Evolutionary conservation across 495 filamentous ascomycete genomes (phyloP).

Genomic region (Neurospora cerealis): DNA sequence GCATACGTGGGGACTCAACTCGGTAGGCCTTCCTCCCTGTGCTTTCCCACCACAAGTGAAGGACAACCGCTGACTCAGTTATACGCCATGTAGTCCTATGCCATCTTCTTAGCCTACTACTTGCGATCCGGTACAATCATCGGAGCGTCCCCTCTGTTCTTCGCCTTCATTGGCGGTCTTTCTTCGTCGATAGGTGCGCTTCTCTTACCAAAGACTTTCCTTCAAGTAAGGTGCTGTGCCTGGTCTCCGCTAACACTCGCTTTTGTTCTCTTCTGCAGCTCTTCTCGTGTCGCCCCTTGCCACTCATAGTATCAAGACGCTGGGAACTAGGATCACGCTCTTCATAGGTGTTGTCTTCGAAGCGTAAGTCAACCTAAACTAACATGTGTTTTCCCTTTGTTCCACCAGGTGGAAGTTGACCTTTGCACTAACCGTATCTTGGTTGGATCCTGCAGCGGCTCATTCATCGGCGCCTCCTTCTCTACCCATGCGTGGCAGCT

Average conservation of each 20-base stretch:
- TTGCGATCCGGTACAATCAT: conserved; percentile 49
- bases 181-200: conserved; percentile 45
- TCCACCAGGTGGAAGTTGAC: background rate
- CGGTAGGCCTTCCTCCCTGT: conserved; percentile 22
- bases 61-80: background rate
- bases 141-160: conserved; percentile 47
- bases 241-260: conserved; percentile 33
- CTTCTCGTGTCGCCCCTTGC: conserved; percentile 56
- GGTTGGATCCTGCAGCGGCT: conserved; percentile 28
- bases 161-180: conserved; percentile 65
- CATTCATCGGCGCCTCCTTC: conserved; percentile 58
- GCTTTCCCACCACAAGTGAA: background rate
- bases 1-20: conserved; percentile 51
- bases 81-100: conserved; percentile 40
- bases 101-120: conserved; percentile 65
- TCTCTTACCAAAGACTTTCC: background rate
- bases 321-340: conserved; percentile 47
- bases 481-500: conserved; percentile 62
- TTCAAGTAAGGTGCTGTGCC: conserved; percentile 6
- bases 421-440: background rate
- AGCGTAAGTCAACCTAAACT: conserved; percentile 25
- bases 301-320: conserved; percentile 46
- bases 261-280: conserved; percentile 34
- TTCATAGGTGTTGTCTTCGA: conserved; percentile 51
- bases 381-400: background rate